Conservation (phyloP, 176 grass and related monocot species). For the Paspalum vaginatum region DNA sequence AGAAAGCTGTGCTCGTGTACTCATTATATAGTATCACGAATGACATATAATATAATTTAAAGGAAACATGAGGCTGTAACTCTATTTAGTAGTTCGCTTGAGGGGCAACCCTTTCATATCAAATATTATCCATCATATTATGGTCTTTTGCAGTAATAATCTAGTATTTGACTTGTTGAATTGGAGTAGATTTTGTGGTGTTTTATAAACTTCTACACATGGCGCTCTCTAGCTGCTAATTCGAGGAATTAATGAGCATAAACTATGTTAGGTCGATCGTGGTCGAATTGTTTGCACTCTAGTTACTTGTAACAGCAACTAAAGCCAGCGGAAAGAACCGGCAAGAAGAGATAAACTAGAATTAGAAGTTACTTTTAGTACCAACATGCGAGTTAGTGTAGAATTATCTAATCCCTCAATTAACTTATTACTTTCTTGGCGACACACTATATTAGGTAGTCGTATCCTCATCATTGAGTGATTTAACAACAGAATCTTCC, state of each 20-base stretch:
- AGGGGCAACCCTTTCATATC: conserved; percentile 44
- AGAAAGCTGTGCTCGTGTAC: conserved; percentile 35
- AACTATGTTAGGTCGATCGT: conserved; percentile 44
- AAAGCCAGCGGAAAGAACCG: conserved; percentile 55
- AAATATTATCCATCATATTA: conserved; percentile 45
- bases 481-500: conserved; percentile 69
- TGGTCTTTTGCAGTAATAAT: conserved; percentile 52
- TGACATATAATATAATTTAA: conserved; percentile 38
- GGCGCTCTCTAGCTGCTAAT: conserved; percentile 46
- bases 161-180: conserved; percentile 69
- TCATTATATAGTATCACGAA: conserved; percentile 41
- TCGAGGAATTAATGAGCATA: conserved; percentile 49
- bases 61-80: conserved; percentile 42
- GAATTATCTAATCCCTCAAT: conserved; percentile 58
- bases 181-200: conserved; percentile 50
- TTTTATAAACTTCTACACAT: conserved; percentile 53
- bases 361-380: conserved; percentile 76
- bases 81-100: conserved; percentile 44
- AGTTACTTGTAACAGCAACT: conserved; percentile 61
- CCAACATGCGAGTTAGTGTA: conserved; percentile 67
- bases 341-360: conserved; percentile 48
- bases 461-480: conserved; percentile 67
- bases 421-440: conserved; percentile 55
- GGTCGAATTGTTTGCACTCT: conserved; percentile 42
- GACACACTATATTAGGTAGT: conserved; percentile 51